These are phyloP conservation scores for Alternaria infectoria DNA, from an alignment of 2,329 filamentous ascomycete genomes.

Conservation along the genomic window DNA sequence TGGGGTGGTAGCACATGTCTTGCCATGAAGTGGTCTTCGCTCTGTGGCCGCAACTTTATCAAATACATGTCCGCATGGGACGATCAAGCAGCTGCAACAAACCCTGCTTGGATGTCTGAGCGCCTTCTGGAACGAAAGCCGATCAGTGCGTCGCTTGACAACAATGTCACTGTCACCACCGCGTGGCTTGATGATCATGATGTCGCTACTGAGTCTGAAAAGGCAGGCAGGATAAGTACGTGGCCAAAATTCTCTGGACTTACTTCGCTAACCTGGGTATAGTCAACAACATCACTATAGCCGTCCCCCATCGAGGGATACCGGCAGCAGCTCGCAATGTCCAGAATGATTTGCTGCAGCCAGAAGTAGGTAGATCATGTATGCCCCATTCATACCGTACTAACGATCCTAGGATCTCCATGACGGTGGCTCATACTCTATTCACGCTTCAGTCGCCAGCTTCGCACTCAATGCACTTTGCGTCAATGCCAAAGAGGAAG, in stretches of 20 bases:
- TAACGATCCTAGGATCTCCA: background rate
- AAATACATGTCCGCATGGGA: constrained; percentile 10
- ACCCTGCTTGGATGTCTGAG: constrained; percentile 5
- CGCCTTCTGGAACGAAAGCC: background rate
- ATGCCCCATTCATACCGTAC: background rate
- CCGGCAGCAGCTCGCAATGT: constrained; percentile 8
- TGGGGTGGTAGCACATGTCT: constrained; percentile 11
- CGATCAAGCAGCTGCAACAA: background rate
- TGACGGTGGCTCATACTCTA: constrained; percentile 7
- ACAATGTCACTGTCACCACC: constrained; percentile 8
- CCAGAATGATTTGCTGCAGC: constrained; percentile 5
- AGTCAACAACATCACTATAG: constrained; percentile 16
- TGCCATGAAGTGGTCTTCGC: constrained; percentile 8
- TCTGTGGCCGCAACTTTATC: constrained; percentile 8
- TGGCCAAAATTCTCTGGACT: background rate
- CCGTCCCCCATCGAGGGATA: constrained; percentile 6
- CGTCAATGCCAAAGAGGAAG: constrained; percentile 7
- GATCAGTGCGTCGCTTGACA: constrained; percentile 4
- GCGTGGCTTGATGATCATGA: constrained; percentile 6
- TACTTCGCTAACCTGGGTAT: background rate
- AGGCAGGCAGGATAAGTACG: constrained; percentile 7
- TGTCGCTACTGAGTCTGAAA: background rate
- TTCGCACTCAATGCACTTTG: constrained; percentile 8
- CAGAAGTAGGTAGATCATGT: background rate
- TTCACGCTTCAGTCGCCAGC: constrained; percentile 7